Evolutionary conservation across 164 flowering plant species (phyloP), one percentile per base, ranked within the genome.

Genomic region (Aristolochia fimbriata): DNA sequence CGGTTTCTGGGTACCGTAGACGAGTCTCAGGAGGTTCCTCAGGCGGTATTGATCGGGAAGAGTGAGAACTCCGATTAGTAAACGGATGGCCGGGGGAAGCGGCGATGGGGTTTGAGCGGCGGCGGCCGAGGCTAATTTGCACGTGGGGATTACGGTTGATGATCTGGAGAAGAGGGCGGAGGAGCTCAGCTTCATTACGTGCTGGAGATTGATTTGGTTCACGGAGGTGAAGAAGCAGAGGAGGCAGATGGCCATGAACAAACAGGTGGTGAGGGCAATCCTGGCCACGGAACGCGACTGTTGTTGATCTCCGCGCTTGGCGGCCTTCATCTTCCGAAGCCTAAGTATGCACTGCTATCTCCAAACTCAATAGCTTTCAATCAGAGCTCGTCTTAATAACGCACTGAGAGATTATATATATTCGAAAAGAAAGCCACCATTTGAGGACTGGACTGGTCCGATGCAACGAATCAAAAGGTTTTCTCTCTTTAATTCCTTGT

Each of bases 1-100:
- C 0, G 78, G 68, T 0, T 69, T 56, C 52, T 88, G 96, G 0
- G 79, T 79, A 16, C 91, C 93, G 66, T 88, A 88, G 23, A 91
- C 61, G 19, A 83, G 68, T 11, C 98, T 86, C 45, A 88, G 83
- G 64, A 88, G 78, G 66, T 87, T 78, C 17, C 98, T 85, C 20
- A 85, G 81, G 0, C 75, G 70, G 76, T 87, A 87, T 21, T 76
- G 81, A 51, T 88, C 96, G 0, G 96, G 91, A 0, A 82, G 76
- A 0, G 93, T 87, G 0, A 81, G 71, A 65, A 92, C 77, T 49
- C 96, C 96, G 55, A 92, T 70, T 30, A 88, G 78, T 12, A 91
- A 61, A 20, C 95, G 70, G 48, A 88, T 61, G 7, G 81, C 83
- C 12, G 43, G 43, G 9, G 43, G 43, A 0, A 68, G 55, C 1